Evolutionary conservation across 805 yeast species (phyloP), one percentile per base, ranked within the genome.

Genomic region (Clavispora fructus): DNA sequence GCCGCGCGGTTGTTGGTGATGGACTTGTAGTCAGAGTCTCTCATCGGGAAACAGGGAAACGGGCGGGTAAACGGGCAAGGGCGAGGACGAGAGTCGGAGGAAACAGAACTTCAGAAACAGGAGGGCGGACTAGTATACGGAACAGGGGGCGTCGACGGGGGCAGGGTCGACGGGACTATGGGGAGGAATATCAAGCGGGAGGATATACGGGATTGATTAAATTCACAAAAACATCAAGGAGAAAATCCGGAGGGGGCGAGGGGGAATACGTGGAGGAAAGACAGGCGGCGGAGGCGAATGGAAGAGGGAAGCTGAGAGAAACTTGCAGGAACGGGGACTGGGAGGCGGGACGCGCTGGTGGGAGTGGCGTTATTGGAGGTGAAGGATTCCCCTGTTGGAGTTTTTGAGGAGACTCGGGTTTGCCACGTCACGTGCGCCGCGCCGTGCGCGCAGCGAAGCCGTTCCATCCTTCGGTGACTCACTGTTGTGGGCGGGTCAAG

Each of bases 11-110:
- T 94, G 45, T 82, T 78, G 42, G 83, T 66, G 42, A 89, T 79
- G 19, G 91, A 83, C 59, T 85, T 81, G 69, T 85, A 86, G 68
- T 90, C 90, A 32, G 96, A 81, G 59, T 90, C 96, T 66, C 97
- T 82, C 99, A 56, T 56, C 14, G 9, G 27, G 4, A 23, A 19
- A 14, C 23, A 7, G 23, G 37, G 17, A 17, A n/a, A 8, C 23
- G 23, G 23, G 13, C 37, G 37, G 23, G 23, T 23, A 33, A 14
- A 19, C 27, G 27, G 39, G 29, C 11, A 2, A 25, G 28, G 10
- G 41, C n/a, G 13, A 7, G 25, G 19, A 7, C 38, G 31, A 3
- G n/a, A 7, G 9, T 2, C 4, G 25, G 10, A 3, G 3, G 17
- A 39, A 27, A 27, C 12, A 7, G 31, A 29, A 16, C 10, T n/a